These are phyloP conservation scores for Cymbopogon citratus DNA, from an alignment of 176 grass and related monocot species.

Conservation along the genomic window DNA sequence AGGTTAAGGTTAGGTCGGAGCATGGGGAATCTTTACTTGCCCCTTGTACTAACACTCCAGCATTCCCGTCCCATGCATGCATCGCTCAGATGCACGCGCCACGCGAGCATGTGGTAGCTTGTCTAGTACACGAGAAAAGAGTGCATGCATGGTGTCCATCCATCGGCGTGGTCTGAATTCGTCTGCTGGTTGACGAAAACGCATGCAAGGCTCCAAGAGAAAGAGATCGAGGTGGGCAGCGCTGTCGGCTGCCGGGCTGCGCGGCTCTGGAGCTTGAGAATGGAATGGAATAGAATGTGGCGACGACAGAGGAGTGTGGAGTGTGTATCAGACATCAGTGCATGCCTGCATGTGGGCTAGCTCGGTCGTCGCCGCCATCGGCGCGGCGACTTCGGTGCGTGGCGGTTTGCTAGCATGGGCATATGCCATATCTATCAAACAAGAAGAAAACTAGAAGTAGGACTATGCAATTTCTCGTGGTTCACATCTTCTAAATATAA, in stretches of 20 bases:
- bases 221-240: background rate
- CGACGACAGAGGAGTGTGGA: background rate
- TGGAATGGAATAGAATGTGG: background rate
- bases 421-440: background rate
- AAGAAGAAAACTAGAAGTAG: background rate
- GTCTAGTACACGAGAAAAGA: background rate
- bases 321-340: background rate
- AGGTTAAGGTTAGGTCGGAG: background rate
- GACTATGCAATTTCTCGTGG: background rate
- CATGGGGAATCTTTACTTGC: background rate
- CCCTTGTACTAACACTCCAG: background rate
- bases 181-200: background rate
- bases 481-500: background rate
- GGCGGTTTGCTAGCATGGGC: background rate
- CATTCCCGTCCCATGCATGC: background rate
- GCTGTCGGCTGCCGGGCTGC: background rate
- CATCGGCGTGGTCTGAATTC: background rate
- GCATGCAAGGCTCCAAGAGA: background rate
- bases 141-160: background rate
- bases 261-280: background rate
- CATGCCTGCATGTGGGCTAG: background rate
- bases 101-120: background rate
- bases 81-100: background rate
- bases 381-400: background rate
- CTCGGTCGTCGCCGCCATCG: background rate